phyloP scores from a whole-genome alignment of 306 rosid genomes.

The Vachellia collinsii region DNA sequence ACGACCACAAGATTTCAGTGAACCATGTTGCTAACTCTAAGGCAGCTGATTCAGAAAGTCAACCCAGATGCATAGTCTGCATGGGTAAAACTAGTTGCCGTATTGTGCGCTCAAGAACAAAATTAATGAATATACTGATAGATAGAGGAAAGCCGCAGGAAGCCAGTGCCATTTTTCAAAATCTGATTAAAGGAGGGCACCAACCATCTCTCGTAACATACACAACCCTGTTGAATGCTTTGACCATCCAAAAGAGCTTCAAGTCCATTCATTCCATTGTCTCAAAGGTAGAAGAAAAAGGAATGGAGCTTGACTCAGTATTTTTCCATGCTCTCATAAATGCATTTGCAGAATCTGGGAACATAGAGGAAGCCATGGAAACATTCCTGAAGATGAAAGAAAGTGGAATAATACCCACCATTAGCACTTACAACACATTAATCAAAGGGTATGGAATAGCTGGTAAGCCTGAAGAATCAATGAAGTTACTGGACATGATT shows the following conservation, averaged over 20 bases:
- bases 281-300: slow-evolving; percentile 61
- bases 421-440: slow-evolving; percentile 62
- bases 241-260: slow-evolving; percentile 66
- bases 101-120: slow-evolving; percentile 57
- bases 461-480: slow-evolving; percentile 64
- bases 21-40: slow-evolving; percentile 36
- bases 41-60: slow-evolving; percentile 35
- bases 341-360: slow-evolving; percentile 72
- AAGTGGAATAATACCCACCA: slow-evolving; percentile 57
- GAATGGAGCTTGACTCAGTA: slow-evolving; percentile 64
- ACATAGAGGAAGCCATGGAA: slow-evolving; percentile 65
- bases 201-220: slow-evolving; percentile 65
- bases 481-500: slow-evolving; percentile 62
- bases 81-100: slow-evolving; percentile 48
- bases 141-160: slow-evolving; percentile 63
- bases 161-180: slow-evolving; percentile 50
- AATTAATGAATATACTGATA: slow-evolving; percentile 58
- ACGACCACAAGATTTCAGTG: slow-evolving; percentile 40
- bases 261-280: slow-evolving; percentile 53
- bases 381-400: slow-evolving; percentile 61
- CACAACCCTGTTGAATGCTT: slow-evolving; percentile 59
- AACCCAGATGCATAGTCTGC: slow-evolving; percentile 55
- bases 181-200: slow-evolving; percentile 64
- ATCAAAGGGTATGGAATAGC: slow-evolving; percentile 78
- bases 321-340: slow-evolving; percentile 66